Evolutionary conservation across 495 filamentous ascomycete species (phyloP).

Genomic region (Aspergillus cristatus): DNA sequence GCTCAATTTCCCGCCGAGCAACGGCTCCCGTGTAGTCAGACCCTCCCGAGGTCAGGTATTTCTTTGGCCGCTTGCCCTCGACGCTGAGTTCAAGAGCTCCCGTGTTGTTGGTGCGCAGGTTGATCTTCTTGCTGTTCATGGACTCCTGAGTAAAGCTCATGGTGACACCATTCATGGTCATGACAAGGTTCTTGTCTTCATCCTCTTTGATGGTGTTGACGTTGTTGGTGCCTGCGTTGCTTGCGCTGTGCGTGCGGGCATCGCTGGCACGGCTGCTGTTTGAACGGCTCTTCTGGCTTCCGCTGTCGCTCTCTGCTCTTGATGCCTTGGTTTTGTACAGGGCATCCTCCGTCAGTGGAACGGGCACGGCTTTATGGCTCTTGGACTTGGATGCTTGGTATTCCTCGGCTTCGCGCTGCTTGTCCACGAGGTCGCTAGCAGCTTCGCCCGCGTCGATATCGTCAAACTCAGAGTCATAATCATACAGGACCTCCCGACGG

Average conservation of each 20-base stretch:
- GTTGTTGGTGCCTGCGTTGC: conserved; percentile 25
- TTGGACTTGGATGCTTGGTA: conserved; percentile 30
- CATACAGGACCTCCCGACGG: conserved; percentile 23
- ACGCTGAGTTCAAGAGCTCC: conserved; percentile 33
- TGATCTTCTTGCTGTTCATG: conserved; percentile 32
- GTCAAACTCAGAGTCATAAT: conserved; percentile 14
- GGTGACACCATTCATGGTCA: conserved; percentile 34
- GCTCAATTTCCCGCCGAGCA: conserved; percentile 22
- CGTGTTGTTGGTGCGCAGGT: conserved; percentile 29
- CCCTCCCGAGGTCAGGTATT: conserved; percentile 23
- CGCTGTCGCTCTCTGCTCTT: conserved; percentile 31
- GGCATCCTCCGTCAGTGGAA: conserved; percentile 29
- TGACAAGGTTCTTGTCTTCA: conserved; percentile 34
- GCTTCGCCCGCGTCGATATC: conserved; percentile 11
- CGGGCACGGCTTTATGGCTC: conserved; percentile 9
- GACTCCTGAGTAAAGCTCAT: conserved; percentile 31
- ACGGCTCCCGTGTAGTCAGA: conserved; percentile 27
- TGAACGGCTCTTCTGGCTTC: conserved; percentile 37
- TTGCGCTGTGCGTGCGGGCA: conserved; percentile 21
- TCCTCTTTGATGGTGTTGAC: conserved; percentile 25
- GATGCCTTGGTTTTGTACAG: conserved; percentile 22
- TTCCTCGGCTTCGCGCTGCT: conserved; percentile 26
- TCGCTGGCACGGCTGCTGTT: conserved; percentile 37
- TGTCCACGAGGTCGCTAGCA: conserved; percentile 19
- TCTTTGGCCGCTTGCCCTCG: conserved; percentile 28